phyloP scores from a whole-genome alignment of 2,329 filamentous ascomycete species.

The Ceratocystis cubensis region DNA sequence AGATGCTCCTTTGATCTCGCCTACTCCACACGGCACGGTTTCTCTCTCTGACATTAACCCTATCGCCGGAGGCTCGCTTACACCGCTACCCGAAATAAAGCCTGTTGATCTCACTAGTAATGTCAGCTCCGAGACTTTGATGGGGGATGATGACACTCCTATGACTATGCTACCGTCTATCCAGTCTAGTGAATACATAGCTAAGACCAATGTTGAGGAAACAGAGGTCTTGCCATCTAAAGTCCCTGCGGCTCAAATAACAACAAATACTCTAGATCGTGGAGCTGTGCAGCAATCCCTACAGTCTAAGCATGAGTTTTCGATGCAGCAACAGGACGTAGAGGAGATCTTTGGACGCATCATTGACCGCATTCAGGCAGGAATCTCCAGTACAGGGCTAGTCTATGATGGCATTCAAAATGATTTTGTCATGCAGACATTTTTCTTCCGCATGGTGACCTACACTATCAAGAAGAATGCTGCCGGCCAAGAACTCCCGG shows the following conservation, averaged over 20 bases:
- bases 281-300: constrained; percentile 36
- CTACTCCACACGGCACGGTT: constrained; percentile 9
- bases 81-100: not conserved
- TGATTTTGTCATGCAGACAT: constrained; percentile 63
- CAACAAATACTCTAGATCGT: constrained; percentile 11
- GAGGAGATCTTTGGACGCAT: constrained; percentile 92
- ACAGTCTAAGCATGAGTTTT: constrained; percentile 26
- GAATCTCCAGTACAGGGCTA: constrained; percentile 58
- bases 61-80: constrained; percentile 9
- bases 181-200: not conserved
- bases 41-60: constrained; percentile 17
- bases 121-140: constrained; percentile 15
- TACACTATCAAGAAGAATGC: constrained; percentile 43
- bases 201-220: not conserved
- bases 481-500: constrained; percentile 15
- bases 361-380: constrained; percentile 78
- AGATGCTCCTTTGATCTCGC: constrained; percentile 11
- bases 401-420: constrained; percentile 60
- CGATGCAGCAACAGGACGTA: constrained; percentile 66
- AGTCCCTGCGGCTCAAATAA: not conserved
- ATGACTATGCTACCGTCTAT: not conserved
- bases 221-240: not conserved
- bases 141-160: constrained; percentile 12
- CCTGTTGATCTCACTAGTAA: constrained; percentile 7
- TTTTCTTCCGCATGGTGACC: constrained; percentile 50